phyloP scores from a whole-genome alignment of 306 rosid species.

The Myrica gale region DNA sequence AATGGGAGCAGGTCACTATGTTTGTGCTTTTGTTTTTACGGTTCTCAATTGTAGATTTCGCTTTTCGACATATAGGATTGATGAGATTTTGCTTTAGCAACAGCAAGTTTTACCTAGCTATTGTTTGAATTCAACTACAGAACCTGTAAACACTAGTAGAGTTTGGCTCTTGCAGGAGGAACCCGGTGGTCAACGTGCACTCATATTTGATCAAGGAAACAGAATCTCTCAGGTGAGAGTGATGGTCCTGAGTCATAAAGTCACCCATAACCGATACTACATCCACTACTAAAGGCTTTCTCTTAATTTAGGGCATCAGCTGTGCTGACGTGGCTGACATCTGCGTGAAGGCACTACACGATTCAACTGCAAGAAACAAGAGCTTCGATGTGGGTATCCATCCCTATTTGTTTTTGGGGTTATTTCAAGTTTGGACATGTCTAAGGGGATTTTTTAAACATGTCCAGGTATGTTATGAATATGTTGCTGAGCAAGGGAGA shows the following conservation, averaged over 20 bases:
- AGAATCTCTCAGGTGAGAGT: slow-evolving; percentile 81
- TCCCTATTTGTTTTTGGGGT: slow-evolving; percentile 18
- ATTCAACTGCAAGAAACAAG: slow-evolving; percentile 91
- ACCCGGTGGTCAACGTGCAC: slow-evolving; percentile 98
- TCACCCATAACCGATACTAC: background rate
- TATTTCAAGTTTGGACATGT: slow-evolving; percentile 17
- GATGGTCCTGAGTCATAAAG: slow-evolving; percentile 3
- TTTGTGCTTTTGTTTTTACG: background rate
- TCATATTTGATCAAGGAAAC: slow-evolving; percentile 92
- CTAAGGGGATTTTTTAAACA: slow-evolving; percentile 21
- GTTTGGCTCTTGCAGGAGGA: slow-evolving; percentile 62
- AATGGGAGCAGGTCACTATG: no score
- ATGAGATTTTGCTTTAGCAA: background rate
- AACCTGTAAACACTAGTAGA: background rate
- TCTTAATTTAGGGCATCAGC: slow-evolving; percentile 72
- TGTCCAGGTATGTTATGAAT: slow-evolving; percentile 87
- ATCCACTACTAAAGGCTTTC: slow-evolving; percentile 2
- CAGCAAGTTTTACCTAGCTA: background rate
- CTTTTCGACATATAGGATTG: background rate
- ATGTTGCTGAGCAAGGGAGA: slow-evolving; percentile 78
- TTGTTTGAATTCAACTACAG: background rate
- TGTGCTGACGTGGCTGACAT: slow-evolving; percentile 99
- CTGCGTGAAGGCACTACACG: slow-evolving; percentile 95
- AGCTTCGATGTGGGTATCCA: slow-evolving; percentile 83
- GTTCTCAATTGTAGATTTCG: background rate